Percentiles rank a stretch among this genome's conserved stretches.
phyloP scores from a whole-genome alignment of 208 protist species.

The Acanthamoeba lenticulata region DNA sequence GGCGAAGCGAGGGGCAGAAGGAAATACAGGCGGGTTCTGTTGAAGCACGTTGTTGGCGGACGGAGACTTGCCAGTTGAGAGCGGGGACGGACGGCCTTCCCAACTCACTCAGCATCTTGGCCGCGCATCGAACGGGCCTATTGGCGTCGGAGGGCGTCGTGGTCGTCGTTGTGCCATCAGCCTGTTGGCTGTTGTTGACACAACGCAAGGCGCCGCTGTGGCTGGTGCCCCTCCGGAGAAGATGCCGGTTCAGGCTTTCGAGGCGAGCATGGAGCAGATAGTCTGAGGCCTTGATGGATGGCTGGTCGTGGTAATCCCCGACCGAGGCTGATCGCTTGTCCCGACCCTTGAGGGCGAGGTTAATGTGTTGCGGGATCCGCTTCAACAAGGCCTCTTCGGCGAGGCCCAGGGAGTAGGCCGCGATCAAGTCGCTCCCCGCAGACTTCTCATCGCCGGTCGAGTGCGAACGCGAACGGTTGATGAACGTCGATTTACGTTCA shows the following conservation, averaged over 20 bases:
- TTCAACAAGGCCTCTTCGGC: background rate
- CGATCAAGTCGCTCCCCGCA: background rate
- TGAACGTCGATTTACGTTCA: background rate
- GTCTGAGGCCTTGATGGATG: background rate
- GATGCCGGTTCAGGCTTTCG: background rate
- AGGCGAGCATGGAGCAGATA: background rate
- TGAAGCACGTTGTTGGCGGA: no score
- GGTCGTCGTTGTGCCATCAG: background rate
- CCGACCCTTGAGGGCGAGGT: background rate
- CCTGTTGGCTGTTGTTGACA: background rate
- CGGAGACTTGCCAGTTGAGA: no score
- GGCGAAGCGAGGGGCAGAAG: no score
- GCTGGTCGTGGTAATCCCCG: background rate
- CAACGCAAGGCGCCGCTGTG: no score
- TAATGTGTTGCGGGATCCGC: background rate
- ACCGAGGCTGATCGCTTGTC: background rate
- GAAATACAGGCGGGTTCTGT: no score
- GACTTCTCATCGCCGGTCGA: background rate
- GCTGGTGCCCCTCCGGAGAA: background rate
- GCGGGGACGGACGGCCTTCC: no score
- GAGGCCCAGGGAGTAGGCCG: conserved; percentile 15
- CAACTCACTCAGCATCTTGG: no score
- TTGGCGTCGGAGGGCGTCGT: no score
- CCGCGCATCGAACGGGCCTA: no score
- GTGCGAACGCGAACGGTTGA: background rate